Evolutionary conservation across 2,329 filamentous ascomycete genomes (phyloP), one percentile per base, ranked within the genome.

Genomic region (Botrytis aclada): DNA sequence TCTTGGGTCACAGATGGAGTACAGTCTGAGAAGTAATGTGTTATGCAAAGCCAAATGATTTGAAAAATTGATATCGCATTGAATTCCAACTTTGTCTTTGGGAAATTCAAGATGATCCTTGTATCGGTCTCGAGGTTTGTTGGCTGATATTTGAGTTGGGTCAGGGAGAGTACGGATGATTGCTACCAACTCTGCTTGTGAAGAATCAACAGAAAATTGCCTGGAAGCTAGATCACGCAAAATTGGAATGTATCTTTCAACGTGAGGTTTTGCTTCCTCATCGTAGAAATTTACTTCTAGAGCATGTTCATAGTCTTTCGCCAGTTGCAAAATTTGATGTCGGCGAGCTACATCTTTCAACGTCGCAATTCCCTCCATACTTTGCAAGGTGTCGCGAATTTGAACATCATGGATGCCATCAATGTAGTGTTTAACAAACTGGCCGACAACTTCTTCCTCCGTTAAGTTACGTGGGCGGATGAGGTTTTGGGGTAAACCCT

Each of bases 1-100:
- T 18, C 95, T 90, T 7, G 88, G 83, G 80, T 98, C 95, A 32
- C 92, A 93, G 72, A 89, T 87, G 2, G 92, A 91, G 82, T 98
- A 98, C 81, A 93, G 95, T 56, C 92, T 89, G 43, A 98, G 87
- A 56, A 98, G 88, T 47, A 89, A 84, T 0, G 94, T 97, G 81
- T 97, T 97, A 76, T 96, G 92, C 4, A 97, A 85, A 2, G 91
- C 94, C 4, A 97, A 87, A 62, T 93, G 89, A 29, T 94, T 94
- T 1, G 92, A 92, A 80, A 97, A 97, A 81, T 97, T 97, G 85
- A 98, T 93, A 80, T 97, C 94, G 80, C 93, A 96, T 80, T 95
- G 93, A 22, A 95, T 92, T n/a, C 94, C 94, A 41, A 92, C 88
- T 6, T 90, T 91, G 14, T 85, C 84, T 79, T 93, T 93, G 9